phyloP scores from a whole-genome alignment of 805 yeast species.

The Ogataea pignaliae region DNA sequence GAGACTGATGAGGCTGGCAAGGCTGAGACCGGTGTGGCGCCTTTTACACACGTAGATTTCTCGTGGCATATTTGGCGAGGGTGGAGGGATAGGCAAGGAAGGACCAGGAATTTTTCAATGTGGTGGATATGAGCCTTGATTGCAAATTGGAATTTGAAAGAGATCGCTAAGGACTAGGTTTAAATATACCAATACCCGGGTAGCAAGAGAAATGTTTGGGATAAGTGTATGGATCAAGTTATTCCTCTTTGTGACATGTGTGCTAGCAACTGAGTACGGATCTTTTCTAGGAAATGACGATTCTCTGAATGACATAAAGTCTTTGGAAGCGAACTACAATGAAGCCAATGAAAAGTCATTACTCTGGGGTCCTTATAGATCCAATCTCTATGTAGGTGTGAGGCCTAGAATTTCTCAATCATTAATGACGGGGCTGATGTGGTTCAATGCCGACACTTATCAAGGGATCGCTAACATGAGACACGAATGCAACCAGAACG shows the following conservation, averaged over 20 bases:
- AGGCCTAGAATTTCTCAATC: slow-evolving; percentile 78
- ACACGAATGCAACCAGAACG: slow-evolving; percentile 71
- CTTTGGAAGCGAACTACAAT: slow-evolving; percentile 24
- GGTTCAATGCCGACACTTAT: slow-evolving; percentile 69
- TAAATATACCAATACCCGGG: neutral
- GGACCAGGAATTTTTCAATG: too few relatives aligned
- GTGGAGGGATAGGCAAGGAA: too few relatives aligned
- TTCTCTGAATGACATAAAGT: slow-evolving; percentile 4
- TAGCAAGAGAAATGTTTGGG: neutral
- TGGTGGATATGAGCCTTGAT: too few relatives aligned
- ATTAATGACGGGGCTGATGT: slow-evolving; percentile 75
- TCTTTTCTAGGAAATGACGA: slow-evolving; percentile 4
- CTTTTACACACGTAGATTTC: too few relatives aligned
- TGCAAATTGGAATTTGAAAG: too few relatives aligned
- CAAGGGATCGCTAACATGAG: slow-evolving; percentile 53
- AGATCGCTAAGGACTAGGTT: too few relatives aligned
- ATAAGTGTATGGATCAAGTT: slow-evolving; percentile 1
- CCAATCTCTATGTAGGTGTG: slow-evolving; percentile 81
- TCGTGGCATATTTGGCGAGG: too few relatives aligned
- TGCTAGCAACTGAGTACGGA: slow-evolving; percentile 3
- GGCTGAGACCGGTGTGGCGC: too few relatives aligned
- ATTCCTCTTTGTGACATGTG: neutral
- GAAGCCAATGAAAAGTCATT: slow-evolving; percentile 45
- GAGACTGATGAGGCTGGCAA: too few relatives aligned
- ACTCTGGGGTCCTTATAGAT: slow-evolving; percentile 91